Evolutionary conservation across 148 eudicot genomes (phyloP).

Genomic region (Rhododendron simsii): DNA sequence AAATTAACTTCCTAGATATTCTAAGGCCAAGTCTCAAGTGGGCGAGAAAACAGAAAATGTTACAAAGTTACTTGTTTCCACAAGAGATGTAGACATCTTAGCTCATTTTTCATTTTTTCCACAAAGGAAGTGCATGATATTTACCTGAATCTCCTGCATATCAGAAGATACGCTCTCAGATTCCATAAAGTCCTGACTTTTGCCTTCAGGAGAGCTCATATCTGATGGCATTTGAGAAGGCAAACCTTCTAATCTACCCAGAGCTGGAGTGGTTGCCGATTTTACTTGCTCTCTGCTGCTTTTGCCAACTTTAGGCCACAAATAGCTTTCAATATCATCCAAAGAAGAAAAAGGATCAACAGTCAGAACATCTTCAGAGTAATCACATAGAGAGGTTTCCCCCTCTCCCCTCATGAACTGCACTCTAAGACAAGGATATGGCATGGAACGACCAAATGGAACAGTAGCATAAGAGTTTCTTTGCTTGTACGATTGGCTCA

Average conservation of each 20-base stretch:
- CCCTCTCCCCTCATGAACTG: conserved; percentile 64
- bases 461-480: conserved; percentile 67
- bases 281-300: conserved; percentile 24
- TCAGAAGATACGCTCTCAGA: conserved; percentile 28
- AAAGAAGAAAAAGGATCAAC: conserved; percentile 84
- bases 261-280: conserved; percentile 22
- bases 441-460: conserved; percentile 45
- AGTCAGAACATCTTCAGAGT: conserved; percentile 44
- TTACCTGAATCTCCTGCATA: conserved; percentile 53
- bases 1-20: conserved; percentile 3
- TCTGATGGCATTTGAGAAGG: conserved; percentile 24
- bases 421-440: conserved; percentile 65
- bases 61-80: not conserved
- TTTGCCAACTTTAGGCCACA: conserved; percentile 52
- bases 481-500: conserved; percentile 36
- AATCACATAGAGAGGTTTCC: conserved; percentile 52
- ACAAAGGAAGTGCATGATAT: not conserved
- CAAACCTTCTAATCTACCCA: conserved; percentile 15
- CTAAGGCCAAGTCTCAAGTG: not conserved
- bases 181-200: conserved; percentile 28
- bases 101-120: not conserved
- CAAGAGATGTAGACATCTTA: not conserved
- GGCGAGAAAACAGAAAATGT: not conserved
- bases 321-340: conserved; percentile 60
- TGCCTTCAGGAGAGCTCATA: conserved; percentile 24